These are phyloP conservation scores for Tetrastigma voinierianum DNA, from an alignment of 164 flowering plant genomes.

Conservation along the genomic window DNA sequence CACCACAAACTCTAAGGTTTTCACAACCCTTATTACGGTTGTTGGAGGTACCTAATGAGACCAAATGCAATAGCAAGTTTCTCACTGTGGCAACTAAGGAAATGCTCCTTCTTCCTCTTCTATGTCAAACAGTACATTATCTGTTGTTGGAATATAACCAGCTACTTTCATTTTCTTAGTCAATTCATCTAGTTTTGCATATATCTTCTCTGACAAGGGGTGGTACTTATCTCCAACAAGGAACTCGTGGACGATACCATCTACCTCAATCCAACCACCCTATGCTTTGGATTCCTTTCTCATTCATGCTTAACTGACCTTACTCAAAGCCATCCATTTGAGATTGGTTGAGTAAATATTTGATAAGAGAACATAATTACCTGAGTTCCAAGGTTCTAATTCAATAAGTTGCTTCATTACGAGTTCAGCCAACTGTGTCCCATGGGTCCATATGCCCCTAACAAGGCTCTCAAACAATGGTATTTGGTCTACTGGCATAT, in stretches of 20 bases:
- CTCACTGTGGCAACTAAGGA: too few relatives aligned
- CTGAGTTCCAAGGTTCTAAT: constrained; percentile 38
- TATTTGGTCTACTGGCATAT: constrained; percentile 36
- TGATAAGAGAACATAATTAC: constrained; percentile 33
- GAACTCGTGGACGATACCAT: constrained; percentile 35
- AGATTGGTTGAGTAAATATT: constrained; percentile 30
- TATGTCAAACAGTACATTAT: too few relatives aligned
- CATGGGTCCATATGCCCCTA: constrained; percentile 30
- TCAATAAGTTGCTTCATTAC: too few relatives aligned
- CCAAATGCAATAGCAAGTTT: too few relatives aligned
- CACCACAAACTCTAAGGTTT: too few relatives aligned
- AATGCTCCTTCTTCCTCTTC: too few relatives aligned
- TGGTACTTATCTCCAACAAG: constrained; percentile 32
- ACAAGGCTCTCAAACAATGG: constrained; percentile 35
- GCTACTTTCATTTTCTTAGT: too few relatives aligned
- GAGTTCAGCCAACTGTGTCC: too few relatives aligned
- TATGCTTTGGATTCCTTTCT: constrained; percentile 22
- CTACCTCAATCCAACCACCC: constrained; percentile 37
- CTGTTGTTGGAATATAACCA: too few relatives aligned
- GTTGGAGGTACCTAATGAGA: too few relatives aligned
- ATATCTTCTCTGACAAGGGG: constrained; percentile 19
- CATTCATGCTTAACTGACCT: constrained; percentile 28
- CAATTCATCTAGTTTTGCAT: too few relatives aligned
- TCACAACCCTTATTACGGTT: too few relatives aligned
- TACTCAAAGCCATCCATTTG: constrained; percentile 30